Evolutionary conservation across 2,329 filamentous ascomycete species (phyloP).

Genomic region (Colletotrichum orchidophilum): DNA sequence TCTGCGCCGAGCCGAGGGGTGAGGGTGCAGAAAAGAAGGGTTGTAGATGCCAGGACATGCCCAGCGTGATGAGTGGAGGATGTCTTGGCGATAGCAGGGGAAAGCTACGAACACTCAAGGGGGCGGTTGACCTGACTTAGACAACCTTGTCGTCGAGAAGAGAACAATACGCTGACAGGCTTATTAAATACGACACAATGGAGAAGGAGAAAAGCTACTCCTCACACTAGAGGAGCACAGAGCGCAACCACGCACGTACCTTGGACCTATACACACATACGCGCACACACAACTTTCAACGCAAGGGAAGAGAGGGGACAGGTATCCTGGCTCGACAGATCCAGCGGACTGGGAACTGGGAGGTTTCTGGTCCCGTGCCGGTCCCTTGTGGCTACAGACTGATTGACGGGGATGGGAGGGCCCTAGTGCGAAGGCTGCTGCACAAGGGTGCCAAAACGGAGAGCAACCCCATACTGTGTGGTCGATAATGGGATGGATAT

Average conservation of each 20-base stretch:
- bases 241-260: background rate
- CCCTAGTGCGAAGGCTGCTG: background rate
- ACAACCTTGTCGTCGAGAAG: background rate
- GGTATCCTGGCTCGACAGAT: conserved; percentile 4
- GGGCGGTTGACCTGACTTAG: background rate
- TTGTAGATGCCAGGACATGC: conserved; percentile 1
- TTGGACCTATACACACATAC: background rate
- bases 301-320: background rate
- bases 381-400: background rate
- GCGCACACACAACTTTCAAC: background rate
- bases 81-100: conserved; percentile 1
- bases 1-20: background rate
- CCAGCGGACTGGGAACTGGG: conserved; percentile 13
- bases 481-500: background rate
- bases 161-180: background rate
- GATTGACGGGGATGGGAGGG: background rate
- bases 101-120: background rate
- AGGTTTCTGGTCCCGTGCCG: conserved; percentile 1
- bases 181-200: background rate
- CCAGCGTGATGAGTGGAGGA: background rate
- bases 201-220: background rate
- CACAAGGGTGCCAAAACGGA: conserved; percentile 26
- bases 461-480: conserved; percentile 1
- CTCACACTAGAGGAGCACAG: background rate
- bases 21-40: background rate